phyloP scores from a whole-genome alignment of 148 eudicot species.

The Arbutus unedo region DNA sequence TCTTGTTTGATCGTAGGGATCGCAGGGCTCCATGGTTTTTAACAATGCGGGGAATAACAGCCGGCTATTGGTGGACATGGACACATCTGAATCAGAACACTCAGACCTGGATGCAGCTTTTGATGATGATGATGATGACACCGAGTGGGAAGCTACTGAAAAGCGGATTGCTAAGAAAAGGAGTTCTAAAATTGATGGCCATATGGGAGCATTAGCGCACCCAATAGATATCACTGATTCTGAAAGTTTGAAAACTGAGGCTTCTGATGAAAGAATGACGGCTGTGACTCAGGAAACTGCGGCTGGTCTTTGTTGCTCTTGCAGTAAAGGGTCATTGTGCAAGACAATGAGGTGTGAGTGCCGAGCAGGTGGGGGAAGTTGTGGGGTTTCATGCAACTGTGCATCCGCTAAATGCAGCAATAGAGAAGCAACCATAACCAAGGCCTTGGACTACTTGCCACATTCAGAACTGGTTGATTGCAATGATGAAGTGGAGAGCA shows the following conservation, averaged over 20 bases:
- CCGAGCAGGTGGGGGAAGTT: conserved; percentile 52
- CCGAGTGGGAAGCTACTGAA: conserved; percentile 22
- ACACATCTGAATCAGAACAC: conserved; percentile 66
- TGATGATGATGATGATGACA: conserved; percentile 29
- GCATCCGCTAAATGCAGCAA: conserved; percentile 58
- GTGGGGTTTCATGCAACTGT: conserved; percentile 63
- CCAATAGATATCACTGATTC: conserved; percentile 24
- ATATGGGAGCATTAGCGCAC: conserved; percentile 21
- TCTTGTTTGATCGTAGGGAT: conserved; percentile 38
- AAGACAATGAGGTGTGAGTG: conserved; percentile 82
- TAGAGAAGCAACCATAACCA: conserved; percentile 30
- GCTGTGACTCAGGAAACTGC: conserved; percentile 27
- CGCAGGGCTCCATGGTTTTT: conserved; percentile 48
- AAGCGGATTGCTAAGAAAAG: conserved; percentile 32
- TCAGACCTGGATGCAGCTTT: conserved; percentile 32
- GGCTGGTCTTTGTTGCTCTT: conserved; percentile 56
- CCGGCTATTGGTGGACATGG: conserved; percentile 77
- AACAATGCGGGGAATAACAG: conserved; percentile 28
- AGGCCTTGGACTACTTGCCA: conserved; percentile 18
- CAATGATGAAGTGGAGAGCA: conserved; percentile 27
- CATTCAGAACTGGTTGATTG: conserved; percentile 17
- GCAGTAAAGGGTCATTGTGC: conserved; percentile 64
- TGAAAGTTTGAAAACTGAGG: conserved; percentile 22
- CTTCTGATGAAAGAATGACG: conserved; percentile 16
- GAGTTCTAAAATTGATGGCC: conserved; percentile 32